Evolutionary conservation across 768 basidiomycete genomes (phyloP), one percentile per base, ranked within the genome.

Genomic region (Mycena epipterygia): DNA sequence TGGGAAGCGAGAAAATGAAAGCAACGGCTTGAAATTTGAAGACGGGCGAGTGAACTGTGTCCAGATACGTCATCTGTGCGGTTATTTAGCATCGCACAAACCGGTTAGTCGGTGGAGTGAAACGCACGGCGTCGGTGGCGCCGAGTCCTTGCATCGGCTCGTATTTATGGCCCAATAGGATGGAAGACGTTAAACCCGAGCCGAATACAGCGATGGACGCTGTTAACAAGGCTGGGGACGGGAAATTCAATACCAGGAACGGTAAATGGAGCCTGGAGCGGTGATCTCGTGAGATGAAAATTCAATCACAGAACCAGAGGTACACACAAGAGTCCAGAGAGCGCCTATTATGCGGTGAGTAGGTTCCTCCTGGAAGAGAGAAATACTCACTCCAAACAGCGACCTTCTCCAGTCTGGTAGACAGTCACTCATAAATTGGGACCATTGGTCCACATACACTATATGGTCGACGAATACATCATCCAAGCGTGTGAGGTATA

Each of bases 381-480:
- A 17, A 49, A 52, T 57, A 9, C 87, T 76, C 72, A 88, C 88
- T 70, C 81, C 76, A 44, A 78, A 76, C 3, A 81, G 68, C 37
- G 79, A 77, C 25, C 76, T 74, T 64, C 78, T 84, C 91, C 91
- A 92, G 46, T 88, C 88, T 35, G 78, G 70, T 14, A 88, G 74
- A 44, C 81, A 83, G 2, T 64, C 49, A 3, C 78, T 70, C 65
- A 90, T 80, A 72, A 91, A 87, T 9, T 76, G 70, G 21, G 81
- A 77, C 89, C 90, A 91, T 14, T 87, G 86, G 57, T 83, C 80
- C 0, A 75, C 82, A 59, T 89, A 90, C 3, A 91, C 87, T 46
- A 88, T 81, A 30, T 85, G 82, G 64, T 93, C 92, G 3, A 85
- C 78, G 75, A 85, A 92, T 3, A 89, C 68, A 7, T 84, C 78